These are phyloP conservation scores for Pseudotsuga menziesii DNA, from an alignment of 75 land plant genomes.

Conservation along the genomic window DNA sequence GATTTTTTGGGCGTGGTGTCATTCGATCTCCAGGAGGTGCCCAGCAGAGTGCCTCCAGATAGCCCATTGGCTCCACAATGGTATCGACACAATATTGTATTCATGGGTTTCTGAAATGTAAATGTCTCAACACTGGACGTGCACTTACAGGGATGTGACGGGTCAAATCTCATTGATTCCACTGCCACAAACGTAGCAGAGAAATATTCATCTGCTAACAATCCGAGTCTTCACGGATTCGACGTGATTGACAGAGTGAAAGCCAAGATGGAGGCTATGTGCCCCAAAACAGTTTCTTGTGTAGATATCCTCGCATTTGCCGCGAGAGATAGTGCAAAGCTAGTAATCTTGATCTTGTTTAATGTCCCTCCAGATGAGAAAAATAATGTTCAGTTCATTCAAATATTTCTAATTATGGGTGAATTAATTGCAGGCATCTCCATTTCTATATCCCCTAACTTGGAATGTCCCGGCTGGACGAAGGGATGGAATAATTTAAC, in stretches of 20 bases:
- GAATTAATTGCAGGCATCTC: neutral
- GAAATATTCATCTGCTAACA: constrained; percentile 25
- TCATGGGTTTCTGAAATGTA: too few species aligned
- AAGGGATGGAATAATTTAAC: constrained; percentile 59
- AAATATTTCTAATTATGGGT: neutral
- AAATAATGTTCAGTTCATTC: too few species aligned
- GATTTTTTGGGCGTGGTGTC: constrained; percentile 48
- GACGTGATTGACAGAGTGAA: constrained; percentile 31
- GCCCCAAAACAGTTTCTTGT: constrained; percentile 25
- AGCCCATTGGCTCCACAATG: constrained; percentile 85
- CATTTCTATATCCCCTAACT: constrained; percentile 4
- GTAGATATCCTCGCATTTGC: constrained; percentile 34
- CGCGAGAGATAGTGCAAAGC: constrained; percentile 34
- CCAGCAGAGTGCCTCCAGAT: constrained; percentile 69
- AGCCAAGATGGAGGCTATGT: constrained; percentile 9
- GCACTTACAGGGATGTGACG: constrained; percentile 48
- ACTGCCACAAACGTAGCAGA: constrained; percentile 29
- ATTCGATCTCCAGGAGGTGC: constrained; percentile 74
- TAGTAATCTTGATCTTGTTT: constrained; percentile 4
- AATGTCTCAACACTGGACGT: too few species aligned
- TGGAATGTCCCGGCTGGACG: constrained; percentile 67
- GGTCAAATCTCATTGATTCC: constrained; percentile 32
- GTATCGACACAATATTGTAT: too few species aligned
- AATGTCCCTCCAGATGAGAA: too few species aligned
- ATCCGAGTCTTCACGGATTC: constrained; percentile 25